Evolutionary conservation across 139 green algal genomes (phyloP).

Genomic region (Closterium sp.): DNA sequence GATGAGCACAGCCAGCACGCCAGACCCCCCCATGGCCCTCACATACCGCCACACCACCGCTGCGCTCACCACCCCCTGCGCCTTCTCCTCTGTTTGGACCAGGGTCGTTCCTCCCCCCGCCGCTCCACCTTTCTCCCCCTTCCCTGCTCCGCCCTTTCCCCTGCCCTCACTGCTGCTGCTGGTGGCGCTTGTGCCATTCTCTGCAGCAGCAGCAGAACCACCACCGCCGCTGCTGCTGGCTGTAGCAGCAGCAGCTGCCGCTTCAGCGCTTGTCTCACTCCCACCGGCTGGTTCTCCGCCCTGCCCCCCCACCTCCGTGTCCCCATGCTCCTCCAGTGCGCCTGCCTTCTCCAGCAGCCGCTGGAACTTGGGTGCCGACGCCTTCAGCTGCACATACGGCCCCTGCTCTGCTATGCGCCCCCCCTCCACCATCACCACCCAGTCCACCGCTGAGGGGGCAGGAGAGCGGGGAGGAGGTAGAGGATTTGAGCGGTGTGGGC

Average conservation of each 20-base stretch:
- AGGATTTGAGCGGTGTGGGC: conserved; percentile 6
- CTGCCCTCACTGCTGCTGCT: no score
- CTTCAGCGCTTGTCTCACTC: neutral
- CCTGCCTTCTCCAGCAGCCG: conserved; percentile 37
- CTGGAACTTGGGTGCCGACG: neutral
- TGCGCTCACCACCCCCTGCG: conserved; percentile 10
- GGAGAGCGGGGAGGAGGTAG: no score
- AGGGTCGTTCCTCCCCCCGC: conserved; percentile 20
- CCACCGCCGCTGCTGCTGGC: neutral
- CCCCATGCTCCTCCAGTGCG: conserved; percentile 28
- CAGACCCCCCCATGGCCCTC: conserved; percentile 38
- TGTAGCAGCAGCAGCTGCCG: neutral
- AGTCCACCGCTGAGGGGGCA: neutral
- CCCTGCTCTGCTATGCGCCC: conserved; percentile 38
- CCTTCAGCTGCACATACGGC: conserved; percentile 15
- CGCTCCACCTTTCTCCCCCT: neutral
- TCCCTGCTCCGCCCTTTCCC: neutral
- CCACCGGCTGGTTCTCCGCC: neutral
- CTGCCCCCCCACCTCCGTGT: conserved; percentile 51
- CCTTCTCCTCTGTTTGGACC: conserved; percentile 17
- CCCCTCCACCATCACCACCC: conserved; percentile 17
- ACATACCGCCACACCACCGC: conserved; percentile 32
- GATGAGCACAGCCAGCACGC: no score
- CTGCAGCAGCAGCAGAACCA: neutral
- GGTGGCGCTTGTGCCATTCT: neutral